Evolutionary conservation across 805 yeast species (phyloP), one percentile per base, ranked within the genome.

Genomic region (Candida namnaoensis): DNA sequence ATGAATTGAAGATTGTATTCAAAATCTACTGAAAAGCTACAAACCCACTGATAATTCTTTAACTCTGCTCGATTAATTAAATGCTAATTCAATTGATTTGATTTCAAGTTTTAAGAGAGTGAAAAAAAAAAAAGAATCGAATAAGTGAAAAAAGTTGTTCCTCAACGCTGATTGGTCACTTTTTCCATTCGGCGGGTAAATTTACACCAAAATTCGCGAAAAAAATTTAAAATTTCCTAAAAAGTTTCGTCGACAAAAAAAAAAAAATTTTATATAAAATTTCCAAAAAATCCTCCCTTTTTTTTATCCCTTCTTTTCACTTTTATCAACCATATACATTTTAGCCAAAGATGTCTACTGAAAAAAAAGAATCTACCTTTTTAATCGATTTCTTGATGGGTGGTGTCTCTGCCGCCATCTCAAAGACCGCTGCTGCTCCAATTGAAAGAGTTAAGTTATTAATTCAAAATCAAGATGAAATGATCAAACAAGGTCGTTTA

Each of bases 371-470:
- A 50, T 67, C 80, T 47, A 63, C 68, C 57, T 76, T 76, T 67
- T 58, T 69, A 57, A 60, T 73, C 62, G 84, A 80, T 67, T 86
- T 86, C 79, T 62, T 86, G 72, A 88, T 90, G 96, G 96, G 96
- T 74, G 96, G 96, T 88, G 95, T 88, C 58, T 88, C 96, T 74
- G 96, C 96, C 74, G 96, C 96, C 64, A 90, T 88, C 74, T 84
- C 96, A 58, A 88, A 88, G 82, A 88, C 96, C 52, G 96, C 95
- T 52, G 96, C 96, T 62, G 95, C 96, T 60, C 96, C 96, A 70
- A 88, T 88, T 66, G 96, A 88, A 76, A 83, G 97, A 78, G 96
- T 88, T 66, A 88, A 88, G 78, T 78, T 88, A 61, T 80, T 88
- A 71, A 87, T 88, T 69, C 97, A 88, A 78, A 88, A 90, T 75